Base-by-base conservation (phyloP, 1,139 yeast species). In the Taiozyma sp. region DNA sequence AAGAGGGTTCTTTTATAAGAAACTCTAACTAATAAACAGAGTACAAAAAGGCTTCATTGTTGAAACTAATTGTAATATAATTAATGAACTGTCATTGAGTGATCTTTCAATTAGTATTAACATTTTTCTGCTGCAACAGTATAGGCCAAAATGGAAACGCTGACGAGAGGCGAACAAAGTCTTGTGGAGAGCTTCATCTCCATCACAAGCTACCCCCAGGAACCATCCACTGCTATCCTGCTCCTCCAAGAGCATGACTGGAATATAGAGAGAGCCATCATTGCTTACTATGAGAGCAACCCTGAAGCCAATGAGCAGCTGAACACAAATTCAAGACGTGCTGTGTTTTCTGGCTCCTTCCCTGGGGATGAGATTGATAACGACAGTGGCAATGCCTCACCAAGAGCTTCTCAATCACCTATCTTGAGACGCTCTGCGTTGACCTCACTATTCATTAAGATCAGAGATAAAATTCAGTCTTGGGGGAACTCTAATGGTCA, bases 201-300 rank as follows among this genome's bases (percentile, higher is more conserved):
- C 16, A 61, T 67, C 24, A 62, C 70, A 4, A 54, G 47, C 45
- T 67, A 60, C 58, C 59, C 61, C 4, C 54, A 54, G 10, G 60
- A 61, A 40, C 59, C 59, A 19, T 52, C 61, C 38, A 57, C 61
- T 8, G 68, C 64, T 10, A 57, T 64, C 12, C 59, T 52, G 10
- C 60, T 53, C 46, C 56, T 67, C 12, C 56, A 52, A 28, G 51
- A 57, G 8, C 47, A 62, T 16, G 55, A 62, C 22, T 67, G 70
- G 70, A 56, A 63, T 51, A 51, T 67, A 22, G 70, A 67, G 52
- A 52, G 63, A n/a, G 55, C 65, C 16, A 61, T 62, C 19, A 47
- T 63, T 28, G 23, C 48, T 27, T 60, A 61, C 50, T 61, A 56
- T 46, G 65, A 61, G 40, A 38, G 30, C 16, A 41, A 55, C 1